phyloP scores from a whole-genome alignment of 164 flowering plant genomes.

The Chimonanthus salicifolius region DNA sequence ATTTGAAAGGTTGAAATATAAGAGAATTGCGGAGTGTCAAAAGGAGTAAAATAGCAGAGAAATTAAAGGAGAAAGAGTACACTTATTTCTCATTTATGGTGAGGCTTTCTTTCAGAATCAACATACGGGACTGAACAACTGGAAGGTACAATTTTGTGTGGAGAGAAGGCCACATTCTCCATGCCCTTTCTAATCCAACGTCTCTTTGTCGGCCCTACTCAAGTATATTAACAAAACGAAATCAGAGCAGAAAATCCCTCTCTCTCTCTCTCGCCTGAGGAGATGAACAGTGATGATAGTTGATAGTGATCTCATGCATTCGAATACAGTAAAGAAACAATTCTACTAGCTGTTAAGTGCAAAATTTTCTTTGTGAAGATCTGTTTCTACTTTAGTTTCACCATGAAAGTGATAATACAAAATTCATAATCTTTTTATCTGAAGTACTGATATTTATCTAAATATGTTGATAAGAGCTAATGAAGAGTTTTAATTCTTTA shows the following conservation, averaged over 20 bases:
- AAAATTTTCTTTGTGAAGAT: too few relatives aligned
- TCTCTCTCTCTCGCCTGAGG: neutral
- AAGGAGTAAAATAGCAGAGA: neutral
- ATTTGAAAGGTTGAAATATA: neutral
- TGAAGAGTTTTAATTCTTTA: too few relatives aligned
- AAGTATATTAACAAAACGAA: neutral
- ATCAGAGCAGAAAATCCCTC: neutral
- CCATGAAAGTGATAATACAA: too few relatives aligned
- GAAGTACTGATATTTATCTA: too few relatives aligned
- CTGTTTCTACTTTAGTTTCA: too few relatives aligned
- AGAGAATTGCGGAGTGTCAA: neutral
- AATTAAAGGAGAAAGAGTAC: neutral
- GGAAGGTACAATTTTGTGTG: slow-evolving; percentile 1
- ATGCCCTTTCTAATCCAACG: neutral
- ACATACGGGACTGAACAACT: slow-evolving; percentile 1
- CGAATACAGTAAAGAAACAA: too few relatives aligned
- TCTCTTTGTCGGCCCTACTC: neutral
- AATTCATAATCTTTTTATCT: too few relatives aligned
- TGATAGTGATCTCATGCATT: too few relatives aligned
- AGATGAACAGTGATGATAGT: too few relatives aligned
- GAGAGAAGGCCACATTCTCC: slow-evolving; percentile 8
- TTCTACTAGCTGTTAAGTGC: too few relatives aligned
- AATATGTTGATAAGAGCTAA: too few relatives aligned
- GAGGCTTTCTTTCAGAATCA: neutral
- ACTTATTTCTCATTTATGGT: neutral